Evolutionary conservation across 2,329 filamentous ascomycete species (phyloP), one percentile per base, ranked within the genome.

Genomic region (Fusarium nurragi): DNA sequence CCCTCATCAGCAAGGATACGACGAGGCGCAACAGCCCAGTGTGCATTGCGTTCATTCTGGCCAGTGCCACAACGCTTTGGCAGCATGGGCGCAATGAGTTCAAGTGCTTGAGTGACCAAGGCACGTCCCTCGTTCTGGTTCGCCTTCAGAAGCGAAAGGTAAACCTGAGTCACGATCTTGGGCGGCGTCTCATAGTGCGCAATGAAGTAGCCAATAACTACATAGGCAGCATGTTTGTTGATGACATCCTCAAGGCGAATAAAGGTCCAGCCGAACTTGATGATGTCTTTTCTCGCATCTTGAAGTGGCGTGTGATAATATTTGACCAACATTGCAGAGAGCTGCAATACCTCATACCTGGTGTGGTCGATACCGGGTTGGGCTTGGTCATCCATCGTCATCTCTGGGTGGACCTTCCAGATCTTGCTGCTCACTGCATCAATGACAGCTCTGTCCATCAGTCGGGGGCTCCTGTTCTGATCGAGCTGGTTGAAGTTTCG

Each of bases 231-330:
- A 76, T 98, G 95, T 77, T 99, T 99, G 82, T 98, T 99, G 81
- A 99, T 97, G 55, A 97, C 92, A 76, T 99, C 95, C 73, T 99
- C 96, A n/a, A 99, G 86, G 22, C 92, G 88, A 71, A 99, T 99
- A 74, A 97, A 98, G 18, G 94, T 97, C 95, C 95, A 99, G 4
- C 93, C 94, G 77, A 98, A 99, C 78, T 97, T 98, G 74, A 99
- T 99, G 63, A 99, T 94, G 66, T 99, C 95, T 77, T 99, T 99
- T 34, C 96, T 89, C 4, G 92, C 90, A 72, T 98, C 95, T 68
- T 96, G 91, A 2, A 99, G 86, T 51, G 93, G 91, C 28, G 87
- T 86, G 72, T 94, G 89, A 72, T 99, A 93, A 72, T 98, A 97
- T 75, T 99, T 99, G 77, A 99, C 90, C 36, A 99, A 83, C 81